A percentile compares a stretch with the other conserved stretches of the same genome.
Evolutionary conservation across 83 land plant genomes (phyloP).

Genomic region (Thuja plicata): DNA sequence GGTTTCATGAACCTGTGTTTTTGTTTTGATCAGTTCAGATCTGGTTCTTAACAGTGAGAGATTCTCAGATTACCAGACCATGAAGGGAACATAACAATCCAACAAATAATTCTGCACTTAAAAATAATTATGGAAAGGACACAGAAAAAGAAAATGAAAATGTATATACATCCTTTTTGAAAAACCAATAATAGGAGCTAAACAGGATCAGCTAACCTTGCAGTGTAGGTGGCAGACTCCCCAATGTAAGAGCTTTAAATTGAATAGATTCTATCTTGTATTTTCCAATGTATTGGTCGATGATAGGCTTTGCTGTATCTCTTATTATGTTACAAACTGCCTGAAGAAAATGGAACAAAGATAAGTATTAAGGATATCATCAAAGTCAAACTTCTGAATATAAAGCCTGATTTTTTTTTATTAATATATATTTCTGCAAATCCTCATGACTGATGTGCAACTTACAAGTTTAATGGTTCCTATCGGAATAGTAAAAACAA

Average conservation of each 20-base stretch:
- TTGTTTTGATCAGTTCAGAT: background rate
- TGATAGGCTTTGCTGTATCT: constrained; percentile 71
- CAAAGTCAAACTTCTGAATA: background rate
- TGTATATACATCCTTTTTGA: background rate
- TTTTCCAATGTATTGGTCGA: constrained; percentile 71
- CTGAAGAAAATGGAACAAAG: constrained; percentile 26
- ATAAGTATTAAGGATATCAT: constrained; percentile 1
- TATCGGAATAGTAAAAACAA: background rate
- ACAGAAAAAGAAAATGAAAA: background rate
- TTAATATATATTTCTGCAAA: background rate
- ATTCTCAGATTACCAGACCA: background rate
- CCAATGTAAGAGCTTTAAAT: constrained; percentile 76
- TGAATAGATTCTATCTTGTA: constrained; percentile 86
- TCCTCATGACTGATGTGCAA: background rate
- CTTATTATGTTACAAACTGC: constrained; percentile 80
- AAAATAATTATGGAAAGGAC: background rate
- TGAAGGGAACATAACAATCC: background rate
- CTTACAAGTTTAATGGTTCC: background rate
- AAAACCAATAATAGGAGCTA: background rate
- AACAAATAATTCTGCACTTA: background rate
- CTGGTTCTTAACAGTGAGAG: background rate
- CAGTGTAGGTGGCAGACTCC: constrained; percentile 77
- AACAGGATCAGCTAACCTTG: constrained; percentile 53
- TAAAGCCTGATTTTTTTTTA: background rate
- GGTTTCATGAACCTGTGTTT: background rate